Conservation (phyloP, 2,329 filamentous ascomycete genomes). For the Penicillium sp. region DNA sequence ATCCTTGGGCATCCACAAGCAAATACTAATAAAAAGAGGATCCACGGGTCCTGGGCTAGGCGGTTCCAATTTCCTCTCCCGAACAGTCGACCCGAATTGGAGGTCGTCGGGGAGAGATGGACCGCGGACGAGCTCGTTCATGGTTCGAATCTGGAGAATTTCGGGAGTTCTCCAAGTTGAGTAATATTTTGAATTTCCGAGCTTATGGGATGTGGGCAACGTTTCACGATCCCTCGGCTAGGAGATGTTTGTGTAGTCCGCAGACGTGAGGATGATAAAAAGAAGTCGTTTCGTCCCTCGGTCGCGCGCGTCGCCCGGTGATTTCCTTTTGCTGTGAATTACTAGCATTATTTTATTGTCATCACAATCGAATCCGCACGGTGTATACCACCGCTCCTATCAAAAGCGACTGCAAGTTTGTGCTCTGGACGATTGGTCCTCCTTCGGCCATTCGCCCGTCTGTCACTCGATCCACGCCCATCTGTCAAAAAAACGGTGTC, state of each 20-base stretch:
- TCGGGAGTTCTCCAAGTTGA: background rate
- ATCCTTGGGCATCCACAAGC: background rate
- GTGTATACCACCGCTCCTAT: background rate
- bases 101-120: background rate
- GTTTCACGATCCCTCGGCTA: background rate
- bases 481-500: conserved; percentile 4
- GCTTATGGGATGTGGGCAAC: background rate
- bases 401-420: background rate
- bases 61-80: background rate
- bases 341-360: background rate
- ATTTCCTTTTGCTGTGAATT: background rate
- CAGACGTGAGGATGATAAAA: background rate
- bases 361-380: too few relatives aligned
- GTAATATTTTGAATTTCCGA: background rate
- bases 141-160: background rate
- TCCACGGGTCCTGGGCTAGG: background rate
- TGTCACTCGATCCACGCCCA: background rate
- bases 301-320: background rate
- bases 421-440: background rate
- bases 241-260: background rate
- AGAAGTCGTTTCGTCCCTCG: background rate
- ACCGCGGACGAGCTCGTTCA: background rate
- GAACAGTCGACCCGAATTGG: background rate
- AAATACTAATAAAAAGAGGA: background rate
- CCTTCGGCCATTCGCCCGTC: background rate